Conservation (phyloP, 1,284 basidiomycete species). For the Cutaneotrichosporon cutaneum region DNA sequence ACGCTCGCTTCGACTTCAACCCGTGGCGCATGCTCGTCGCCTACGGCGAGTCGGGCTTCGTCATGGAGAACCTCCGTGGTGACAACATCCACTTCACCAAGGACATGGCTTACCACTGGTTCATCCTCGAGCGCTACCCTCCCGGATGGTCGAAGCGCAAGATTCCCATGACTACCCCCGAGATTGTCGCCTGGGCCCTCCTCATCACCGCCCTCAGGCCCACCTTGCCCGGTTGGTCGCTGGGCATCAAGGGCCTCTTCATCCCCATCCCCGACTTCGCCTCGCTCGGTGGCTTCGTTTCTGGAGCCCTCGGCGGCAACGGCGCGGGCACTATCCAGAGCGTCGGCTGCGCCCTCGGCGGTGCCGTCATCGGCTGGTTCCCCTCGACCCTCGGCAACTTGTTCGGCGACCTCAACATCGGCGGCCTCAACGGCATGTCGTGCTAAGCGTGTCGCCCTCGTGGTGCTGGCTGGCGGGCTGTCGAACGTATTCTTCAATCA, state of each 20-base stretch:
- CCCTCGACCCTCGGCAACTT: conserved; percentile 12
- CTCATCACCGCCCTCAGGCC: conserved; percentile 17
- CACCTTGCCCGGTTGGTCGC: conserved; percentile 23
- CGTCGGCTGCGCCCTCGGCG: conserved; percentile 14
- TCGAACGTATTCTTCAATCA: not conserved
- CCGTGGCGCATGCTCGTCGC: conserved; percentile 28
- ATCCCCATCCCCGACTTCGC: conserved; percentile 17
- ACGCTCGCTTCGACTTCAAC: conserved; percentile 26
- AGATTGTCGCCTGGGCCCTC: conserved; percentile 21
- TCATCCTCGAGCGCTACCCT: conserved; percentile 25
- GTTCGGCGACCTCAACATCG: conserved; percentile 11
- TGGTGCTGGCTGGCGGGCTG: not conserved
- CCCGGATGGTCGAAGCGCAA: conserved; percentile 23
- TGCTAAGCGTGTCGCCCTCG: conserved; percentile 11
- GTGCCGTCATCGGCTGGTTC: conserved; percentile 20
- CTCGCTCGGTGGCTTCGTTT: conserved; percentile 12
- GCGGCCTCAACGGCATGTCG: conserved; percentile 11
- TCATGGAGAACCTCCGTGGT: conserved; percentile 20
- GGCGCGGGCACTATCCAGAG: conserved; percentile 12
- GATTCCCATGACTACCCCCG: conserved; percentile 19
- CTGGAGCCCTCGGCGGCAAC: not conserved
- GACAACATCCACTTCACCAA: conserved; percentile 12
- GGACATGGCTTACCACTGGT: conserved; percentile 22
- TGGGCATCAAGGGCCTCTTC: conserved; percentile 19
- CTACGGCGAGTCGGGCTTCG: conserved; percentile 27